Evolutionary conservation across 164 flowering plant genomes (phyloP), one percentile per base, ranked within the genome.

Genomic region (Echeveria elegans): DNA sequence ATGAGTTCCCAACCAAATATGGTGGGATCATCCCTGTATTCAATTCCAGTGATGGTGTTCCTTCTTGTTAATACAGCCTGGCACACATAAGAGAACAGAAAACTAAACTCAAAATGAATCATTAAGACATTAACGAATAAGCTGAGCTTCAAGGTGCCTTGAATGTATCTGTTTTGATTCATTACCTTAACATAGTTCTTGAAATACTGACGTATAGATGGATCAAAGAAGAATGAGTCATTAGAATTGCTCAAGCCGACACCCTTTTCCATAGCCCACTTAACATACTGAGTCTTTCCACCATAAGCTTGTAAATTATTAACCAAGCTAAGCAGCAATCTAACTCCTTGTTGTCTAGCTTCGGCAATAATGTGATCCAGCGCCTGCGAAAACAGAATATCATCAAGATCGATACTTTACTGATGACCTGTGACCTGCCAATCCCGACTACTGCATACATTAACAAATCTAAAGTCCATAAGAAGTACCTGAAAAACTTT

Each of bases 1-100:
- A 94, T 94, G 72, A 94, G 71, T 74, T 94, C 98, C 98, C 98
- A 94, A n/a, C n/a, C n/a, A n/a, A n/a, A n/a, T n/a, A n/a, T n/a
- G n/a, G n/a, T n/a, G n/a, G n/a, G n/a, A n/a, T n/a, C n/a, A n/a
- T n/a, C n/a, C n/a, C n/a, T n/a, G n/a, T n/a, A n/a, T n/a, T n/a
- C n/a, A n/a, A n/a, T 73, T 41, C 97, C 97, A 26, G 89, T 89
- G 69, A 89, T 73, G 23, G 81, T 79, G 78, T 92, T 92, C 82
- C 79, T 92, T 73, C 96, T 84, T 18, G 90, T 89, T 26, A 94
- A 73, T 34, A 94, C 69, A 66, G 89, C 69, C 98, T 94, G 87
- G 59, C 77, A 79, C 62, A 71, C 21, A 34, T 29, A 59, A 66
- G 65, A 63, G 10, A 14, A 43, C 64, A 43, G 12, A 3, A 34